Evolutionary conservation across 495 filamentous ascomycete species (phyloP).

Genomic region (Neurospora sp.): DNA sequence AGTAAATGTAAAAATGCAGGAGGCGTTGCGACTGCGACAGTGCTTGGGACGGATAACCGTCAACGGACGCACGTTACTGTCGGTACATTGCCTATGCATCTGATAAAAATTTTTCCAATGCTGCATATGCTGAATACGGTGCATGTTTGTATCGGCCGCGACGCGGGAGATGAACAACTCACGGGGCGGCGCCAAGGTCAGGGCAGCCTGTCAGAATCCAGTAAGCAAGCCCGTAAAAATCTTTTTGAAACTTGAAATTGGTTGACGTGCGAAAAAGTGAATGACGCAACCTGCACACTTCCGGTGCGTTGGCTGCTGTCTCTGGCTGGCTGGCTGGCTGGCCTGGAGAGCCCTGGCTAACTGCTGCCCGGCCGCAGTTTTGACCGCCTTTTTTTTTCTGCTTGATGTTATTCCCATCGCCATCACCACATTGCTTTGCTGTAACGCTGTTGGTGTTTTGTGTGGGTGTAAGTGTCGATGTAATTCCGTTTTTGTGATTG

Average conservation of each 20-base stretch:
- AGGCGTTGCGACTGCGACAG: not conserved
- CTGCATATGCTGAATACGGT: not conserved
- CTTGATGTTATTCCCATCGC: not conserved
- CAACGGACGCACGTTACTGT: not conserved
- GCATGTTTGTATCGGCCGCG: not conserved
- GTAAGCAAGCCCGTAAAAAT: not conserved
- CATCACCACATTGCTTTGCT: not conserved
- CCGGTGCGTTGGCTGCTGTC: not conserved
- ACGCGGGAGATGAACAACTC: not conserved
- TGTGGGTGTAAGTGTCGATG: not conserved
- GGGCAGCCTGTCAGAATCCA: not conserved
- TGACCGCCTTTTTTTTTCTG: not conserved
- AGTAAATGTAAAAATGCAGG: not conserved
- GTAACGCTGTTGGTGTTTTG: not conserved
- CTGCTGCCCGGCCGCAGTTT: not conserved
- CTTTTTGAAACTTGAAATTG: not conserved
- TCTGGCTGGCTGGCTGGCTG: not conserved
- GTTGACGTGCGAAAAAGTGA: not conserved
- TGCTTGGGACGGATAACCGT: not conserved
- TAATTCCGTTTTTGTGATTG: not conserved
- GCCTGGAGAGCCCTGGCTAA: not conserved
- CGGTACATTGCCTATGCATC: not conserved
- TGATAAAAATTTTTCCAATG: not conserved
- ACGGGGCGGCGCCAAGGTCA: not conserved
- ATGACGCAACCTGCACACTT: not conserved